phyloP scores from a whole-genome alignment of 768 basidiomycete species.

The Suillus variegatus region DNA sequence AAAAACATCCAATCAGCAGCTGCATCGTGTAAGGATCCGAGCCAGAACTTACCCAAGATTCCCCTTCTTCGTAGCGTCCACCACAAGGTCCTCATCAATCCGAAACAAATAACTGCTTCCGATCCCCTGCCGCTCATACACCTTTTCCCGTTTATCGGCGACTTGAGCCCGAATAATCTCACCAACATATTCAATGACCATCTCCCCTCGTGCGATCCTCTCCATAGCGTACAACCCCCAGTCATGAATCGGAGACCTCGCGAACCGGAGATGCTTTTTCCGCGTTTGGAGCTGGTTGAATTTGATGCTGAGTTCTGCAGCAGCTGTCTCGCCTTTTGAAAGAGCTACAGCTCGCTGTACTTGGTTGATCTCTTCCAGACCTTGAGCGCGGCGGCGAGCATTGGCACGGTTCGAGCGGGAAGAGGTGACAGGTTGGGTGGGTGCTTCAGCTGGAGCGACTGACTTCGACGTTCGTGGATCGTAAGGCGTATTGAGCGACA shows the following conservation, averaged over 20 bases:
- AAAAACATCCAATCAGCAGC: conserved; percentile 14
- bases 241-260: conserved; percentile 94
- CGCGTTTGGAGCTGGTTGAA: conserved; percentile 98
- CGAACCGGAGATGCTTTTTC: conserved; percentile 97
- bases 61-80: conserved; percentile 99
- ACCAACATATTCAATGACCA: conserved; percentile 99
- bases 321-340: conserved; percentile 72
- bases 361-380: conserved; percentile 93
- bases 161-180: conserved; percentile 95
- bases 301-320: conserved; percentile 80
- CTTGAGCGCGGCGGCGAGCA: conserved; percentile 87
- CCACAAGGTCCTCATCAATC: conserved; percentile 96
- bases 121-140: conserved; percentile 95
- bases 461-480: conserved; percentile 49
- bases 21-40: not conserved
- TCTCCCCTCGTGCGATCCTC: conserved; percentile 88
- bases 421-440: conserved; percentile 60
- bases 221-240: conserved; percentile 99
- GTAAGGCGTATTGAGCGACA: conserved; percentile 83
- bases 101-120: conserved; percentile 98
- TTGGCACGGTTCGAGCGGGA: conserved; percentile 92
- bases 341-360: conserved; percentile 79
- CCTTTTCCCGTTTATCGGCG: conserved; percentile 96
- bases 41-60: conserved; percentile 82
- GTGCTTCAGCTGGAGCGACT: conserved; percentile 41